These are phyloP conservation scores for Peronospora belbahrii DNA, from an alignment of 352 stramenopile genomes.

Conservation along the genomic window DNA sequence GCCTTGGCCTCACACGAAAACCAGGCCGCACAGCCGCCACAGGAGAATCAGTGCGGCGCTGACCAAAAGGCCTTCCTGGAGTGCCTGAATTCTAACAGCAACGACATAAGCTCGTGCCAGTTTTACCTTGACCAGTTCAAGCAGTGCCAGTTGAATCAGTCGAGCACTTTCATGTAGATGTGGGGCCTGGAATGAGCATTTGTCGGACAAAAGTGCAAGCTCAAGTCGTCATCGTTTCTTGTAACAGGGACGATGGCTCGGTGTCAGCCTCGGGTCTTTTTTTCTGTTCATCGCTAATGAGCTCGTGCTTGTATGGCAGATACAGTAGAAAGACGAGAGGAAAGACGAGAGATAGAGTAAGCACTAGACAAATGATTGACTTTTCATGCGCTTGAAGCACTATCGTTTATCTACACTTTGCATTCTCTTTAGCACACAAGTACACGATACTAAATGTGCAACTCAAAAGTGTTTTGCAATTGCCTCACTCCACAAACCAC, in stretches of 20 bases:
- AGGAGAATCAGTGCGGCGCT: conserved; percentile 53
- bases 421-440: neutral
- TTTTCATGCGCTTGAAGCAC: conserved; percentile 3
- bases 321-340: neutral
- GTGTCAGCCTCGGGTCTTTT: too few species aligned
- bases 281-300: neutral
- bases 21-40: conserved; percentile 24
- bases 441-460: neutral
- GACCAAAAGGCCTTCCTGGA: conserved; percentile 81
- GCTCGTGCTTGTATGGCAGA: neutral
- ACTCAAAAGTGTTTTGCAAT: too few species aligned
- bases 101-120: conserved; percentile 84
- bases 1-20: conserved; percentile 17
- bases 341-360: neutral
- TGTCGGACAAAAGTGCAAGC: conserved; percentile 7
- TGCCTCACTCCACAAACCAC: too few species aligned
- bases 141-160: conserved; percentile 72
- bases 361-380: conserved; percentile 13
- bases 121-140: conserved; percentile 87
- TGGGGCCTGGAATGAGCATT: neutral
- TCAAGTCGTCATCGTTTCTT: too few species aligned
- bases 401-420: neutral
- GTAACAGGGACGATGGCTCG: too few species aligned
- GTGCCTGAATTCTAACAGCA: conserved; percentile 80
- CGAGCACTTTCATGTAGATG: conserved; percentile 56